Evolutionary conservation across 495 filamentous ascomycete genomes (phyloP).

Genomic region (Delitschia confertaspora): DNA sequence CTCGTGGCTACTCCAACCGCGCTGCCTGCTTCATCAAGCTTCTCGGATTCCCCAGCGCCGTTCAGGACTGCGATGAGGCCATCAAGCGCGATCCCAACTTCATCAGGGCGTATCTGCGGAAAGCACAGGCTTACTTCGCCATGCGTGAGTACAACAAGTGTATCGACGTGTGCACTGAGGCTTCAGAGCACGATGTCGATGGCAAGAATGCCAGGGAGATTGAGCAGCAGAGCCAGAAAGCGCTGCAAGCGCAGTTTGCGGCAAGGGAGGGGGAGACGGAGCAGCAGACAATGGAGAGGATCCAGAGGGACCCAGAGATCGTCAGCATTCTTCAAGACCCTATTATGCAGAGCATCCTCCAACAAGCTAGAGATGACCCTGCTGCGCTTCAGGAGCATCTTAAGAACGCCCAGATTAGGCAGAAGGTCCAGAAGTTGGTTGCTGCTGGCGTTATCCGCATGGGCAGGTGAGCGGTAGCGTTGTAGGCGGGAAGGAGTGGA

Average conservation of each 20-base stretch:
- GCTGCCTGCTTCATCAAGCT: conserved; percentile 95
- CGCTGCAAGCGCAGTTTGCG: conserved; percentile 79
- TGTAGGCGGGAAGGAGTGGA: no score
- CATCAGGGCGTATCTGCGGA: conserved; percentile 89
- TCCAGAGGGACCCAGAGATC: conserved; percentile 91
- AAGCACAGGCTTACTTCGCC: conserved; percentile 83
- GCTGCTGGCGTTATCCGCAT: conserved; percentile 86
- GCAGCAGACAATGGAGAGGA: conserved; percentile 86
- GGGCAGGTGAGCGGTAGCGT: conserved; percentile 41
- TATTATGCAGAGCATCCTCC: conserved; percentile 94
- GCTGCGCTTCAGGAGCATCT: conserved; percentile 91
- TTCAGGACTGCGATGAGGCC: conserved; percentile 85
- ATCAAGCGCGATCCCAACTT: conserved; percentile 87
- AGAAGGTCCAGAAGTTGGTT: conserved; percentile 85
- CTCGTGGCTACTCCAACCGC: conserved; percentile 93
- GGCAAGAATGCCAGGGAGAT: conserved; percentile 80
- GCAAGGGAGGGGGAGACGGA: conserved; percentile 90
- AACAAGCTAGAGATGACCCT: conserved; percentile 90
- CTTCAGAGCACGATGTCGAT: conserved; percentile 62
- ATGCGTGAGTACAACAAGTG: conserved; percentile 97
- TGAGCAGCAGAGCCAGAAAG: conserved; percentile 89
- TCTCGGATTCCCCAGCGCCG: conserved; percentile 84
- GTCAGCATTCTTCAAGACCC: conserved; percentile 87
- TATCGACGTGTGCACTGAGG: conserved; percentile 79
- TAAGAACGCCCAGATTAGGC: conserved; percentile 75